phyloP scores from a whole-genome alignment of 345 rosid species.

The Salix exigua region DNA sequence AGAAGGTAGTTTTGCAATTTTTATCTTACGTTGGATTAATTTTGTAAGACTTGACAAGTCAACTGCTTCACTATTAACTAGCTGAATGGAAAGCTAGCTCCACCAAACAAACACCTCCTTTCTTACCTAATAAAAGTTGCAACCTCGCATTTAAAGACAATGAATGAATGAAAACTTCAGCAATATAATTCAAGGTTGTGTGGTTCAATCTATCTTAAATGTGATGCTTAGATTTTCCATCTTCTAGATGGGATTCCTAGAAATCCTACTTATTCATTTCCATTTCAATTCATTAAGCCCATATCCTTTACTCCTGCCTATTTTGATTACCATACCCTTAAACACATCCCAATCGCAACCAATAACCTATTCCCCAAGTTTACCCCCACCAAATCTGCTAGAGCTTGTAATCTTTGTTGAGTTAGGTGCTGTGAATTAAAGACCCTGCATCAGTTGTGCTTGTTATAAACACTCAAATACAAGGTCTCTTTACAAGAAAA shows the following conservation, averaged over 20 bases:
- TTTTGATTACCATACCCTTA: neutral
- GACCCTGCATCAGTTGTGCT: neutral
- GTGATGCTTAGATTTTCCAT: neutral
- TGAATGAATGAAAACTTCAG: neutral
- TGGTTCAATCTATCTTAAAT: neutral
- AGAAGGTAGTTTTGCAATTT: neutral
- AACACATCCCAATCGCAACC: neutral
- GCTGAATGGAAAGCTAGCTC: neutral
- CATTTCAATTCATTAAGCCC: neutral
- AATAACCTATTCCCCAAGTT: neutral
- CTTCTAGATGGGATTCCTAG: neutral
- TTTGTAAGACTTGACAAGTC: neutral
- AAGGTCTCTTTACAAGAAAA: neutral
- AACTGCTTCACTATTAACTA: neutral
- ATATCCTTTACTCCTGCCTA: neutral
- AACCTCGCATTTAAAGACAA: neutral
- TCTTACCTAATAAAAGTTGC: neutral
- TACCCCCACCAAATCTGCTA: neutral
- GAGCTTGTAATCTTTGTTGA: neutral
- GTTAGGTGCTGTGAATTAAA: neutral
- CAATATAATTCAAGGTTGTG: neutral
- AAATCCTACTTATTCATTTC: neutral
- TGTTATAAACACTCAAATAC: neutral
- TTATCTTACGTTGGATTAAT: neutral
- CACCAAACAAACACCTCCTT: neutral